Base-by-base conservation (phyloP, 1,139 yeast genomes). In the Zygosaccharomyces sapae region DNA sequence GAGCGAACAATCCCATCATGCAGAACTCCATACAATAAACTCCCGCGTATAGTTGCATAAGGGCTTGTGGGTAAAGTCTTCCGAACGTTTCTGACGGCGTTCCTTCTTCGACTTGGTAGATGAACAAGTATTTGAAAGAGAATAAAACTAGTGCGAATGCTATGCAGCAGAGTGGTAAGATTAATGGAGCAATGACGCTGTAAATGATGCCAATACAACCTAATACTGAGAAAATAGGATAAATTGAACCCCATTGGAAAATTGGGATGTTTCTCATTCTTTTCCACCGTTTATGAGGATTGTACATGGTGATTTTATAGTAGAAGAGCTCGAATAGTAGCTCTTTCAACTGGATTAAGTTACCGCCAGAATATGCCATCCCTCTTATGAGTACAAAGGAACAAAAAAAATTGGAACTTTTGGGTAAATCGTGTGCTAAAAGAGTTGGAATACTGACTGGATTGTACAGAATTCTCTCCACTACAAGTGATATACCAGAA, bases 321-420 rank as follows among this genome's bases (percentile, higher is more conserved):
- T 72, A 50, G 4, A 79, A 59, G 34, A 68, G 55, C 41, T 71
- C 70, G 38, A 69, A 61, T 3, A 76, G 47, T 31, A 85, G 63
- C 35, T 74, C 75, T 45, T 72, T 75, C 12, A 80, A 69, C 58
- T 83, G 77, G 25, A 86, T 59, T 43, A 86, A 73, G 54, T 79
- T 80, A 49, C 77, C 80, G 0, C 95, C 95, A 56, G 84, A 79
- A 55, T 83, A 77, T 1, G 89, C 75, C 50, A 87, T 70, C 0
- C 95, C 92, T 63, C 86, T 81, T 36, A 86, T 70, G 0, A 87
- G 71, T 29, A 86, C 71, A 57, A 81, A 85, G 3, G 89, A 85
- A 60, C 83, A 81, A 67, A 86, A 87, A 59, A 87, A 87, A 45
- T 83, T 85, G 1, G 95, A 85, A 19, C 94, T 83, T 59, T 83